Conservation (phyloP, 257 asterid species). For the Primulina tabacum region DNA sequence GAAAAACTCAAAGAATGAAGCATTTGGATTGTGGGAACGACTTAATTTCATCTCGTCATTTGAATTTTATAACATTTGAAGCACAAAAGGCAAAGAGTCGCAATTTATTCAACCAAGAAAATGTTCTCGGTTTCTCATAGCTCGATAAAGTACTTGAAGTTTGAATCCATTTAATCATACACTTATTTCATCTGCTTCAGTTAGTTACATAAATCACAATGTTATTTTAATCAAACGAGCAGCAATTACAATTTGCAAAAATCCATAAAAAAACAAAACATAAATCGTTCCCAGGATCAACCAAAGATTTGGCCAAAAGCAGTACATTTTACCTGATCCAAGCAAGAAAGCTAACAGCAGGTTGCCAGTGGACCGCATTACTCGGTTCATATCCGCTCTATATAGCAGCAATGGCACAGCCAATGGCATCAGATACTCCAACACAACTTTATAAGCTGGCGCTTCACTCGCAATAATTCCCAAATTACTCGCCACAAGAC, state of each 20-base stretch:
- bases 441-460: conserved; percentile 69
- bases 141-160: too few relatives aligned
- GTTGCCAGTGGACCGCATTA: conserved; percentile 71
- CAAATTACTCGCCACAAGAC: conserved; percentile 82
- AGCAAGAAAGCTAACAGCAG: conserved; percentile 79
- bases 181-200: background rate
- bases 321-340: conserved; percentile 61
- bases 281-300: background rate
- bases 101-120: too few relatives aligned
- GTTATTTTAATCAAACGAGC: background rate
- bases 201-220: background rate
- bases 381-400: conserved; percentile 84
- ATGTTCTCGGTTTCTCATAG: too few relatives aligned
- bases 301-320: too few relatives aligned
- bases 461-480: conserved; percentile 76
- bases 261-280: background rate
- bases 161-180: background rate
- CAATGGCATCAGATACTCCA: conserved; percentile 69
- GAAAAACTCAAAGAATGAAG: background rate
- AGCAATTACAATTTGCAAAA: background rate
- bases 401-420: conserved; percentile 85
- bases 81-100: background rate
- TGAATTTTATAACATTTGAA: background rate
- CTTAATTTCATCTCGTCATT: background rate
- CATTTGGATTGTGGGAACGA: background rate